Evolutionary conservation across 139 green algal species (phyloP), one percentile per base, ranked within the genome.

Genomic region (Raphidocelis subcapitata): DNA sequence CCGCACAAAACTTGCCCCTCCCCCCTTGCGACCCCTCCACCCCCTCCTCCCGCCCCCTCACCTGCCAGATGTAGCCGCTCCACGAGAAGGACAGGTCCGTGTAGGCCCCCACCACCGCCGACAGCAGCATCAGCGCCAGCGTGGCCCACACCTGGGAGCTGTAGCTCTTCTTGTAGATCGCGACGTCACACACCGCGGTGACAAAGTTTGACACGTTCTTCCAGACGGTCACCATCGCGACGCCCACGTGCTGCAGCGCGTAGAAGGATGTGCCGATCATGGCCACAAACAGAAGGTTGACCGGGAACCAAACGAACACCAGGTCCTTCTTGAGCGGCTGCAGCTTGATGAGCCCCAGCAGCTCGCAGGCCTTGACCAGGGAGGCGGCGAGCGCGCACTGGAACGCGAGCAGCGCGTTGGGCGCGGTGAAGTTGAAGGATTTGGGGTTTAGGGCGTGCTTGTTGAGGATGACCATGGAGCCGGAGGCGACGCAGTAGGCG

Each of bases 181-280:
- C 73, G 26, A 90, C 89, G 37, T 97, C 92, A 16, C 90, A 90
- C 15, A 75, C n/a, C 18, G 95, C 90, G 20, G 85, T 91, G 35
- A 97, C 86, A n/a, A 97, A 73, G 80, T 97, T 97, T 69, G 87
- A 94, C 18, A 95, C 78, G 79, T 97, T 97, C 73, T 97, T 98
- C 72, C 72, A 78, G 14, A 78, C 72, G 1, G 72, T 78, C 21
- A 78, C 72, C 72, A 78, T 78, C 16, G 72, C 72, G 2, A 78
- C 63, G 35, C 72, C 72, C 12, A 78, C 72, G 41, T 78, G 72
- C 63, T 78, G 57, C 8, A 98, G 81, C 1, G 93, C 82, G 62
- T 87, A 94, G 71, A 98, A 97, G 78, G 68, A 82, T 21, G 79
- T 90, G 28, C 86, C 87, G 8, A 98, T 92, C 94, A 98, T 98